Conservation (phyloP, 352 stramenopile species). For the Phytophthora megakarya region DNA sequence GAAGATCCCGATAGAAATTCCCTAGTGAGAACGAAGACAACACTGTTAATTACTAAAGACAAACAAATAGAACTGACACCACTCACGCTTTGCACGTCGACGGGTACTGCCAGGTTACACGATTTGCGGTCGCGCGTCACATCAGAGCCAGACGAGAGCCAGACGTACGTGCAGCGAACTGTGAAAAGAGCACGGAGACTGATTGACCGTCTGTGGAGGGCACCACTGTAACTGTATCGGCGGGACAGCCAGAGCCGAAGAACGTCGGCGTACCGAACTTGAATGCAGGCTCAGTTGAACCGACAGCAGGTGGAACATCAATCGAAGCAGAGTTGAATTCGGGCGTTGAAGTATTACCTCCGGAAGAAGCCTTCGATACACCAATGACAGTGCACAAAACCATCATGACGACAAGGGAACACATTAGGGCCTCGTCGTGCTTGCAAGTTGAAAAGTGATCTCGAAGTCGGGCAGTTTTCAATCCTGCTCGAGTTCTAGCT, state of each 20-base stretch:
- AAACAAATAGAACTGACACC: slow-evolving; percentile 4
- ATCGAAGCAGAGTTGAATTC: background rate
- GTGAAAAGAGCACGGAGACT: slow-evolving; percentile 39
- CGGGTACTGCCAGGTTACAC: slow-evolving; percentile 48
- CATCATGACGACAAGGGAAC: background rate
- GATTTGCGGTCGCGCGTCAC: slow-evolving; percentile 44
- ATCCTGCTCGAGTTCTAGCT: background rate
- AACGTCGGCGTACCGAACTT: slow-evolving; percentile 33
- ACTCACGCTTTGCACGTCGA: slow-evolving; percentile 46
- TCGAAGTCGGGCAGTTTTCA: background rate
- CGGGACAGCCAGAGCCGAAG: slow-evolving; percentile 34
- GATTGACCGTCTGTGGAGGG: slow-evolving; percentile 34
- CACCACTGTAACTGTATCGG: slow-evolving; percentile 32
- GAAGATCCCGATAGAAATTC: slow-evolving; percentile 45
- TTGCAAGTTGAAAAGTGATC: slow-evolving; percentile 13
- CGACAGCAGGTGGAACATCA: background rate
- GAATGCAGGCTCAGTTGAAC: slow-evolving; percentile 23
- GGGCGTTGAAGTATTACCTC: slow-evolving; percentile 15
- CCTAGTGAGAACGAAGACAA: slow-evolving; percentile 14
- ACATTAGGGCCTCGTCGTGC: slow-evolving; percentile 7
- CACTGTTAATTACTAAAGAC: slow-evolving; percentile 9
- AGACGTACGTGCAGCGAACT: slow-evolving; percentile 37
- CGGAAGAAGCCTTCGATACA: background rate
- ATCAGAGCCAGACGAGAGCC: slow-evolving; percentile 20
- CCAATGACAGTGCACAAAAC: slow-evolving; percentile 1